These are phyloP conservation scores for Pythium inflatum DNA, from an alignment of 352 stramenopile genomes.

Conservation along the genomic window DNA sequence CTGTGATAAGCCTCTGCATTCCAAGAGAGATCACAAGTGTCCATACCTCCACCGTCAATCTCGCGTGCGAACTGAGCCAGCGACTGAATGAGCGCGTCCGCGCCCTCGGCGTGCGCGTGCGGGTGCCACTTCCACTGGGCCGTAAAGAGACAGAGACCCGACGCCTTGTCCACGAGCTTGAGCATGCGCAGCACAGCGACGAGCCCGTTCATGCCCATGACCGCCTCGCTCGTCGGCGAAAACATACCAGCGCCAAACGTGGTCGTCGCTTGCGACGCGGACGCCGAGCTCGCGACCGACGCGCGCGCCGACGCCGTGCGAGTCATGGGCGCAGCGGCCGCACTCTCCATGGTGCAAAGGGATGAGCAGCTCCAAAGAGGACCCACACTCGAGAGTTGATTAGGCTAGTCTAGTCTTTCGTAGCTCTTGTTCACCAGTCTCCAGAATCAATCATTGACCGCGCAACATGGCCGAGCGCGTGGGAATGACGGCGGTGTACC, in stretches of 20 bases:
- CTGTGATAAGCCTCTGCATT: neutral
- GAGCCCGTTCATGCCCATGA: conserved; percentile 37
- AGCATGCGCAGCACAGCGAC: conserved; percentile 66
- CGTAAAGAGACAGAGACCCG: conserved; percentile 76
- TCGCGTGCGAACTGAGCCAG: conserved; percentile 86
- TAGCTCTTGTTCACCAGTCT: neutral
- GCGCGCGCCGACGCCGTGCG: conserved; percentile 14
- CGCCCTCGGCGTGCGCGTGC: conserved; percentile 68
- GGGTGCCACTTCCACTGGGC: conserved; percentile 84
- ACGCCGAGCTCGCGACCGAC: conserved; percentile 3
- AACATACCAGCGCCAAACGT: neutral
- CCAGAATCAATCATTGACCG: no score
- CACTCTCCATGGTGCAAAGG: conserved; percentile 10
- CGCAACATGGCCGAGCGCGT: conserved; percentile 7
- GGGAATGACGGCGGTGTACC: conserved; percentile 63
- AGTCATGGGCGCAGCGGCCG: no score
- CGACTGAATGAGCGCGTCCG: conserved; percentile 80
- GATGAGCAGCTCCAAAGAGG: conserved; percentile 3
- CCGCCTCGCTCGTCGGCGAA: conserved; percentile 12
- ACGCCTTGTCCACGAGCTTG: conserved; percentile 72
- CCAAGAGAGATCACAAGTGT: no score
- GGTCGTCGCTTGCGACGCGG: conserved; percentile 10
- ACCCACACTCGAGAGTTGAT: neutral
- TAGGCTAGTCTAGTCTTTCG: neutral
- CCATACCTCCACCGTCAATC: conserved; percentile 76